Conservation (phyloP, 345 rosid genomes). For the Clarkia xantiana region DNA sequence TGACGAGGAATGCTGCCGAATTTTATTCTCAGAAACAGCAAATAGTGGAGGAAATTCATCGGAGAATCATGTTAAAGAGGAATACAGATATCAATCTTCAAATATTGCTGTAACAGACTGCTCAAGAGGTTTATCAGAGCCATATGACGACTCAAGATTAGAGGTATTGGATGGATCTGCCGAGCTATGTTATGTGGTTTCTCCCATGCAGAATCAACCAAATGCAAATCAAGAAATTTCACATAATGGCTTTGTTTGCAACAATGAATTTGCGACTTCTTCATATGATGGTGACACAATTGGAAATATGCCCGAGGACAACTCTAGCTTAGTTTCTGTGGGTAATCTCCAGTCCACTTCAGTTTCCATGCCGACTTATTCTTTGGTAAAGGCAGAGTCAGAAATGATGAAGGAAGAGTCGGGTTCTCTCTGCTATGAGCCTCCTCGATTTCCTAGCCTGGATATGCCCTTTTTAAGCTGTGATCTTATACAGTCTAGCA, state of each 20-base stretch:
- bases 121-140: slow-evolving; percentile 22
- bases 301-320: slow-evolving; percentile 33
- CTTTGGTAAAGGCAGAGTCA: slow-evolving; percentile 20
- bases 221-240: slow-evolving; percentile 30
- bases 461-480: slow-evolving; percentile 92
- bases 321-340: slow-evolving; percentile 49
- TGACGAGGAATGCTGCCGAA: slow-evolving; percentile 81
- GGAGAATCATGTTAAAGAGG: slow-evolving; percentile 17
- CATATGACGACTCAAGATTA: slow-evolving; percentile 28
- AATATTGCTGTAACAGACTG: slow-evolving; percentile 27
- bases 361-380: slow-evolving; percentile 21
- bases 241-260: slow-evolving; percentile 32
- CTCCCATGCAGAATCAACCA: slow-evolving; percentile 22
- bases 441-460: slow-evolving; percentile 92
- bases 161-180: slow-evolving; percentile 32
- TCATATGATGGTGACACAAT: slow-evolving; percentile 19
- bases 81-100: slow-evolving; percentile 22
- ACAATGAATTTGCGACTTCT: slow-evolving; percentile 30
- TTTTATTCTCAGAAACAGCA: slow-evolving; percentile 50
- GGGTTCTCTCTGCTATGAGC: slow-evolving; percentile 83
- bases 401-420: slow-evolving; percentile 29
- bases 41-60: slow-evolving; percentile 25
- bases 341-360: slow-evolving; percentile 38
- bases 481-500: slow-evolving; percentile 72
- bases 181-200: slow-evolving; percentile 23